Evolutionary conservation across 2,329 filamentous ascomycete species (phyloP).

Genomic region (Incumbomyces lentus): DNA sequence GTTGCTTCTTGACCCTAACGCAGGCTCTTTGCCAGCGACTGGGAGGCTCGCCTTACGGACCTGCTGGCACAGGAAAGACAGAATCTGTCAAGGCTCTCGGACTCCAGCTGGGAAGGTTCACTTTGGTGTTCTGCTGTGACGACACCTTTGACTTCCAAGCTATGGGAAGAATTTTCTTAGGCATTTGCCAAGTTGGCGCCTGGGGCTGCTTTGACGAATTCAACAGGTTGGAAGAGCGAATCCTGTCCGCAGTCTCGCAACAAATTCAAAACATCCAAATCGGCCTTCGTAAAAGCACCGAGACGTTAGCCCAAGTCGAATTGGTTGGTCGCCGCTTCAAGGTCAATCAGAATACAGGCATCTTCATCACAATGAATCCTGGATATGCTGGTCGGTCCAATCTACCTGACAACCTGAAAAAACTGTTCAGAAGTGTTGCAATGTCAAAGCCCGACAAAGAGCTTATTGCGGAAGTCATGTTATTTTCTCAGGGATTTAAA

Average conservation of each 20-base stretch:
- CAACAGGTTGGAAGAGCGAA: slow-evolving; percentile 95
- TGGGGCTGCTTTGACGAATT: slow-evolving; percentile 99
- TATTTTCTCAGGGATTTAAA: slow-evolving; percentile 98
- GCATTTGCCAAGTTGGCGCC: slow-evolving; percentile 96
- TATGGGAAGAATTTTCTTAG: slow-evolving; percentile 98
- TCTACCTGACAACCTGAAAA: slow-evolving; percentile 97
- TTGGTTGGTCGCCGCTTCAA: slow-evolving; percentile 80
- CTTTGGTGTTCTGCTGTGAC: slow-evolving; percentile 97
- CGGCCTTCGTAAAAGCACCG: slow-evolving; percentile 73
- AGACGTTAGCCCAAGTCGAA: slow-evolving; percentile 82
- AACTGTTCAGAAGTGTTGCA: slow-evolving; percentile 95
- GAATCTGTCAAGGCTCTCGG: slow-evolving; percentile 98
- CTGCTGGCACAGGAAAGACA: slow-evolving; percentile 95
- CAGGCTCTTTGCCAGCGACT: slow-evolving; percentile 91
- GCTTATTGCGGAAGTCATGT: slow-evolving; percentile 98
- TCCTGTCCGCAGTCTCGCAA: slow-evolving; percentile 93
- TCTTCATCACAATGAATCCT: slow-evolving; percentile 99
- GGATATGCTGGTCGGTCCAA: slow-evolving; percentile 97
- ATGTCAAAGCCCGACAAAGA: slow-evolving; percentile 99
- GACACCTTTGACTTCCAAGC: slow-evolving; percentile 99
- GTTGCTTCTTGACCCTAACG: slow-evolving; percentile 95
- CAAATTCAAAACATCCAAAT: slow-evolving; percentile 99
- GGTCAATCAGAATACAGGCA: slow-evolving; percentile 87
- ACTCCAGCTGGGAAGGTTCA: slow-evolving; percentile 92
- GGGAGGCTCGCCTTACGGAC: slow-evolving; percentile 92